Evolutionary conservation across 352 stramenopile species (phyloP), one percentile per base, ranked within the genome.

Genomic region (Phytopythium ostracodes): DNA sequence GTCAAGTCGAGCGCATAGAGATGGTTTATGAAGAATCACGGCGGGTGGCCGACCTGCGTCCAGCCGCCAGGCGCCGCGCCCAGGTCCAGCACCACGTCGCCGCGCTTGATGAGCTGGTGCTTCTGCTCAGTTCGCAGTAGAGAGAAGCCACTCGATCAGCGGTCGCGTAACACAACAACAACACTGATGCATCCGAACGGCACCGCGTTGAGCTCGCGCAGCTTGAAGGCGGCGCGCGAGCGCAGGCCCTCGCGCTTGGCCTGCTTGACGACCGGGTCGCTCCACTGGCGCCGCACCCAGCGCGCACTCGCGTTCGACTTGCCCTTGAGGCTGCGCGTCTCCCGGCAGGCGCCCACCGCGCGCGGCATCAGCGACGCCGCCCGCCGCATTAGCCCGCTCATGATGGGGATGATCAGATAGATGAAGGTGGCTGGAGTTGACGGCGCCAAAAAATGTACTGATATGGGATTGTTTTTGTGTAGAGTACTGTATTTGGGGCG

Each of bases 201-300:
- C 47, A 90, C 81, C 36, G 74, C 68, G 61, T 96, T 94, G 54
- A 96, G 73, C 59, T 96, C 86, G 35, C 81, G 72, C 51, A 96
- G 72, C 59, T 96, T 96, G 60, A 94, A 76, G 17, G 88, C 88
- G 5, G 88, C 84, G 15, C 88, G 79, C 17, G 86, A 94, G 25
- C 88, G 83, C 22, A 93, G 75, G 14, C 84, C 87, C 49, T 93
- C 83, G 51, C 84, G 80, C 64, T 94, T 94, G 66, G 86, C 83
- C 66, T 93, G 81, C 55, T 94, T 92, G 29, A 96, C 88, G 40
- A 89, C 65, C 42, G 84, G 88, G 55, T 96, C 88, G 63, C 70
- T 89, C 79, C 83, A 92, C 69, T 96, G 88, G 12, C 88, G 86
- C 18, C 81, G 72, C 52, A 96, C 78, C 88, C 88, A 96, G 35